Conservation (phyloP, 257 asterid species). For the Lycium ferocissimum region DNA sequence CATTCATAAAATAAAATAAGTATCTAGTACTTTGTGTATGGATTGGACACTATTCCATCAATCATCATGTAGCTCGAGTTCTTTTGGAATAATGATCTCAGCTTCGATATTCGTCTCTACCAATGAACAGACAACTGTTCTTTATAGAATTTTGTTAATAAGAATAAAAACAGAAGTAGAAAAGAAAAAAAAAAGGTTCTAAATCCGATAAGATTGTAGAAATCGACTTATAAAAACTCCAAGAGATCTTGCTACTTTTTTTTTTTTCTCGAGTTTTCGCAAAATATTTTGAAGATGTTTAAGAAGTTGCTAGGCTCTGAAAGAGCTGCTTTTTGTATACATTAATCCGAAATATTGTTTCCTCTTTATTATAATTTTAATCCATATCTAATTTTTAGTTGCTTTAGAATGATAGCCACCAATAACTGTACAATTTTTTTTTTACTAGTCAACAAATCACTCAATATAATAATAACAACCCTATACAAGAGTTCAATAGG, state of each 20-base stretch:
- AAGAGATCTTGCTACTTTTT: no score
- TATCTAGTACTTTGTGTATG: neutral
- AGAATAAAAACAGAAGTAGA: no score
- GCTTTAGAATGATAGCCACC: neutral
- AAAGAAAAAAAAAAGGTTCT: no score
- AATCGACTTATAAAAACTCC: no score
- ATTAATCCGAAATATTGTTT: neutral
- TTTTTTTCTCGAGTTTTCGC: no score
- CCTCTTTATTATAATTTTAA: neutral
- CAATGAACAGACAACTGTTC: neutral
- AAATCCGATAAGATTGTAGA: neutral
- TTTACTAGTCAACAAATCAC: neutral
- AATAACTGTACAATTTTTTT: no score
- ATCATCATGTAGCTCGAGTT: neutral
- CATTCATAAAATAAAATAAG: neutral
- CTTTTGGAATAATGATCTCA: slow-evolving; percentile 26
- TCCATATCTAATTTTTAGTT: neutral
- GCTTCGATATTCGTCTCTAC: neutral
- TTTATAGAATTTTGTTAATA: neutral
- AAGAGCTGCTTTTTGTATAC: no score
- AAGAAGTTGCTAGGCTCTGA: no score
- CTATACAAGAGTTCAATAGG: neutral
- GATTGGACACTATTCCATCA: slow-evolving; percentile 19
- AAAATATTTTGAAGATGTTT: no score
- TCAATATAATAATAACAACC: neutral